These are phyloP conservation scores for Apophysomyces ossiformis DNA, from an alignment of 371 early-diverging fungal genomes.

Conservation along the genomic window DNA sequence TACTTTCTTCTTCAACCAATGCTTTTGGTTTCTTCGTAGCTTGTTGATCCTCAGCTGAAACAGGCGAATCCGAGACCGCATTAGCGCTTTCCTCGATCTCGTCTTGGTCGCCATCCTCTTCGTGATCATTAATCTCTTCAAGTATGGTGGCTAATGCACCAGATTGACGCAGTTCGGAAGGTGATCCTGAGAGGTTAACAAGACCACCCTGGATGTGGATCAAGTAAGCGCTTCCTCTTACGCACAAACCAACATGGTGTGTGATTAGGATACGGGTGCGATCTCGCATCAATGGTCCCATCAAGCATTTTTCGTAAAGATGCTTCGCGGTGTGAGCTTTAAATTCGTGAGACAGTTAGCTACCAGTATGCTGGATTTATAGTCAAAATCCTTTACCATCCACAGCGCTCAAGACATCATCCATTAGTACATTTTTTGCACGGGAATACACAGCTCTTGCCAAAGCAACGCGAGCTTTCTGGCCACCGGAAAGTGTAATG, in stretches of 20 bases:
- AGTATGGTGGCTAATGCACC: conserved; percentile 13
- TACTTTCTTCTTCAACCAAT: conserved; percentile 18
- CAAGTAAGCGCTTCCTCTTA: conserved; percentile 63
- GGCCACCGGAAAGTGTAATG: conserved; percentile 69
- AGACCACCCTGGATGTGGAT: conserved; percentile 63
- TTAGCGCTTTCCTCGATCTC: not conserved
- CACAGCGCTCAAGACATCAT: conserved; percentile 71
- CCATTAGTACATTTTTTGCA: conserved; percentile 67
- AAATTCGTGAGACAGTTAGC: conserved; percentile 14
- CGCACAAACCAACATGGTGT: conserved; percentile 76
- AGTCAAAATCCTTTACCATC: conserved; percentile 13
- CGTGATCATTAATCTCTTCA: not conserved
- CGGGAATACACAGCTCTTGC: conserved; percentile 67
- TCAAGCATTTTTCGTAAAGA: conserved; percentile 67
- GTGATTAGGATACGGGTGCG: conserved; percentile 80
- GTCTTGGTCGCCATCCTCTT: not conserved
- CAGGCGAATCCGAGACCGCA: not conserved
- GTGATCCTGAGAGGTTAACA: conserved; percentile 16
- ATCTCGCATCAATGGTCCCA: conserved; percentile 62
- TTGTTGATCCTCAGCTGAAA: not conserved
- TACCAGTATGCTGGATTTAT: no score
- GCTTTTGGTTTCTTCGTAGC: conserved; percentile 8
- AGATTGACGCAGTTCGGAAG: conserved; percentile 18
- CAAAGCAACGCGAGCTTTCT: conserved; percentile 61
- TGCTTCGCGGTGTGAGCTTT: conserved; percentile 82